Conservation (phyloP, 1,284 basidiomycete genomes). For the Bondarzewia mesenterica region DNA sequence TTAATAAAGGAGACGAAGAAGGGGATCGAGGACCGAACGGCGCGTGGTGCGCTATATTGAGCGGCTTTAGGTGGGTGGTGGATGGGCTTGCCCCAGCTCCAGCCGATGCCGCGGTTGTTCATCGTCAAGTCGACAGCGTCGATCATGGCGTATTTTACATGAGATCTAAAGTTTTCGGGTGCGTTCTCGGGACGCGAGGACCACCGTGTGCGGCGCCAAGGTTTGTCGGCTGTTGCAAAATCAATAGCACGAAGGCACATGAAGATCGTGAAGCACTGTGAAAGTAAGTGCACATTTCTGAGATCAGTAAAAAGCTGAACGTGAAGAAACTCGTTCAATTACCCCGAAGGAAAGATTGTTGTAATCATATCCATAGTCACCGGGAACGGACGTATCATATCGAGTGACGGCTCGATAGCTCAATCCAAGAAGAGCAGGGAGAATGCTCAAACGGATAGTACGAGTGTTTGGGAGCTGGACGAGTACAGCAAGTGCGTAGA, state of each 20-base stretch:
- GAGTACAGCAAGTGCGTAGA: conserved; percentile 4
- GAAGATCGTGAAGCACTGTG: neutral
- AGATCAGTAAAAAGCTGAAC: neutral
- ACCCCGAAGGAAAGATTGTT: conserved; percentile 8
- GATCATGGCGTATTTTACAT: conserved; percentile 15
- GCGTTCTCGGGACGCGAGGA: conserved; percentile 8
- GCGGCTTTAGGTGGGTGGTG: conserved; percentile 25
- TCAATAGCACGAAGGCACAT: conserved; percentile 10
- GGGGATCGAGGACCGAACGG: conserved; percentile 27
- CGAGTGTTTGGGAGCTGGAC: conserved; percentile 5
- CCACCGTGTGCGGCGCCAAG: conserved; percentile 10
- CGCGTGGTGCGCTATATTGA: neutral
- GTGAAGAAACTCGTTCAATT: neutral
- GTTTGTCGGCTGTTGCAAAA: conserved; percentile 11
- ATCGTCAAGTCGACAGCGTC: conserved; percentile 40
- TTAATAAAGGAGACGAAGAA: conserved; percentile 18
- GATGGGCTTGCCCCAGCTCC: conserved; percentile 40
- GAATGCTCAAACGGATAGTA: conserved; percentile 1
- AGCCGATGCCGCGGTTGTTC: conserved; percentile 45
- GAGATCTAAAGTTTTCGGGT: conserved; percentile 6
- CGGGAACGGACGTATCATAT: neutral
- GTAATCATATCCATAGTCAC: conserved; percentile 7
- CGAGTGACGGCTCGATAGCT: neutral
- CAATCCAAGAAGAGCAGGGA: neutral
- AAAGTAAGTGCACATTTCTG: neutral